phyloP scores from a whole-genome alignment of 495 filamentous ascomycete species.

The Xylaria cubensis region DNA sequence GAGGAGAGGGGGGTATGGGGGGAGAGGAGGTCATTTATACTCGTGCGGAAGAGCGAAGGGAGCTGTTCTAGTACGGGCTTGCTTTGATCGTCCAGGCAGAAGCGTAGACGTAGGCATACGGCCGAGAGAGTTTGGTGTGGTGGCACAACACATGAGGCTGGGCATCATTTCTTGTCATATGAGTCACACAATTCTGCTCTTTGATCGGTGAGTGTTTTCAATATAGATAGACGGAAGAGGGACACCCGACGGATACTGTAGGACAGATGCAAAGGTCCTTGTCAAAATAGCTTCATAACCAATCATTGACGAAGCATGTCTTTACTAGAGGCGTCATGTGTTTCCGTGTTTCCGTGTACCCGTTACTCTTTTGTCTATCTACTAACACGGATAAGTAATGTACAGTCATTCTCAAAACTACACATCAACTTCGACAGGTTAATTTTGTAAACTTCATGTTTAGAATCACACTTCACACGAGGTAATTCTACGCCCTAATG shows the following conservation, averaged over 20 bases:
- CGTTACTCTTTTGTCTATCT: slow-evolving; percentile 19
- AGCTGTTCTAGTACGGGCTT: background rate
- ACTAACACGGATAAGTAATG: background rate
- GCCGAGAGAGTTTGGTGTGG: no score
- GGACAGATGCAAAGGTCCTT: background rate
- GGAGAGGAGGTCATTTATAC: slow-evolving; percentile 21
- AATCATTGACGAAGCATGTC: background rate
- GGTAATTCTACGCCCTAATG: background rate
- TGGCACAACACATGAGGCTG: no score
- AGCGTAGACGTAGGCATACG: background rate
- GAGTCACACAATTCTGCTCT: no score
- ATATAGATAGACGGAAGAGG: no score
- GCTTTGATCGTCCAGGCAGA: background rate
- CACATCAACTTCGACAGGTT: no score
- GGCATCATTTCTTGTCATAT: no score
- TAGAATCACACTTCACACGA: background rate
- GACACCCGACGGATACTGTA: no score
- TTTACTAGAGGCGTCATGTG: slow-evolving; percentile 36
- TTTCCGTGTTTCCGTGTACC: slow-evolving; percentile 38
- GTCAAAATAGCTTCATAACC: background rate
- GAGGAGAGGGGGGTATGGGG: slow-evolving; percentile 23
- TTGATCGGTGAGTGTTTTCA: no score
- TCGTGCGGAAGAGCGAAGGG: background rate
- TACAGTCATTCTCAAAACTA: no score
- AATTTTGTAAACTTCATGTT: background rate